Conservation (phyloP, 2,329 filamentous ascomycete species). For the Venturia asperata region DNA sequence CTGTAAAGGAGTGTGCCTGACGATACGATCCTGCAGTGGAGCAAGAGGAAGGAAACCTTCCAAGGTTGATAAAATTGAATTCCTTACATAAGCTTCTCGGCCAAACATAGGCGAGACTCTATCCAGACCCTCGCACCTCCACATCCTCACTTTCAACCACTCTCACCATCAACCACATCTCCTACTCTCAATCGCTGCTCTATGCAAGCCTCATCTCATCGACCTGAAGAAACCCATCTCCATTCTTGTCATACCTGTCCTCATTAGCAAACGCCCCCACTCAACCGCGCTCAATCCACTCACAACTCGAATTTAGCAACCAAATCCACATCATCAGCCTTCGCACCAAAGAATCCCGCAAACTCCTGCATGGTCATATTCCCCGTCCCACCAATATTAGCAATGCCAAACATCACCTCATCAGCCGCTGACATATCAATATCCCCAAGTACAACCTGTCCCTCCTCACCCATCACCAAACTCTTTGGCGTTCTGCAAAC, state of each 20-base stretch:
- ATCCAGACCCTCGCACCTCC: neutral
- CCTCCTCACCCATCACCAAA: neutral
- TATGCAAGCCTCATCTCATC: constrained; percentile 5
- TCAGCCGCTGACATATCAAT: neutral
- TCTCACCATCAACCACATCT: neutral
- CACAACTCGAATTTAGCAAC: neutral
- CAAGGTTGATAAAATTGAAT: neutral
- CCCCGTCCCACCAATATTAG: neutral
- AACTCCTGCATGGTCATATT: constrained; percentile 1
- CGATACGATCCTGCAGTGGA: too few relatives aligned
- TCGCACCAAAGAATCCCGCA: neutral
- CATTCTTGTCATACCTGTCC: constrained; percentile 5
- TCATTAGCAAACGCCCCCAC: neutral
- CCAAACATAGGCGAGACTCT: neutral
- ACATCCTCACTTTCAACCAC: neutral
- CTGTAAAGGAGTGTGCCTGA: too few relatives aligned
- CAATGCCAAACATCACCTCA: neutral
- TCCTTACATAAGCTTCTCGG: neutral
- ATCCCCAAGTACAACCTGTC: neutral
- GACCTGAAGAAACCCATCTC: neutral
- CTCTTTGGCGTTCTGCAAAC: neutral
- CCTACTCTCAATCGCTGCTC: neutral
- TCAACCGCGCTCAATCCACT: neutral
- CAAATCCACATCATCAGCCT: constrained; percentile 1
- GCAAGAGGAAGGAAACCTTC: too few relatives aligned